These are phyloP conservation scores for Aspergillus costaricaensis DNA, from an alignment of 2,329 filamentous ascomycete species.

Conservation along the genomic window DNA sequence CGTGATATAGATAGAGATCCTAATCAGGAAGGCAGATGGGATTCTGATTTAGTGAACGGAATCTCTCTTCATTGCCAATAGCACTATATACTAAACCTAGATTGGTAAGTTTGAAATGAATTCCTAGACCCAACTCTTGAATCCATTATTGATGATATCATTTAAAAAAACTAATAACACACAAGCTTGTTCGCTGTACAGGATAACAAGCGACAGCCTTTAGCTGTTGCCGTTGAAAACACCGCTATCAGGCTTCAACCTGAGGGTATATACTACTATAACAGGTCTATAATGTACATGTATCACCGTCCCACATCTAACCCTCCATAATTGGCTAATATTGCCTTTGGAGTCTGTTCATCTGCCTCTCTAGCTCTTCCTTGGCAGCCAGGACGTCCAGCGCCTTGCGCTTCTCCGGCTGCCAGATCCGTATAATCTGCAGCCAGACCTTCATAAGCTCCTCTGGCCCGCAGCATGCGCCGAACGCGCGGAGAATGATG, in stretches of 20 bases:
- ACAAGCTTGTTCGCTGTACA: constrained; percentile 12
- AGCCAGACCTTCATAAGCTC: constrained; percentile 43
- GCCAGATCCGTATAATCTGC: constrained; percentile 45
- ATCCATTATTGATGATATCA: neutral
- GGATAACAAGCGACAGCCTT: neutral
- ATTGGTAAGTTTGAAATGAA: too few relatives aligned
- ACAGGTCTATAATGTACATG: constrained; percentile 33
- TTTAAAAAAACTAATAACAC: neutral
- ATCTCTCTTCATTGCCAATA: neutral
- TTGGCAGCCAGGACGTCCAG: constrained; percentile 40
- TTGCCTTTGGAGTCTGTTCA: constrained; percentile 24
- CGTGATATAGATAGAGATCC: constrained; percentile 21
- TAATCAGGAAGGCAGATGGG: neutral
- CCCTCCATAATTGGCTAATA: neutral
- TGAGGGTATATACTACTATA: constrained; percentile 22
- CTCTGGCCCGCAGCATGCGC: constrained; percentile 37
- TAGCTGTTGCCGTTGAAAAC: constrained; percentile 4
- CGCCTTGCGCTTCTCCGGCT: constrained; percentile 37
- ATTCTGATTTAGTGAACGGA: neutral
- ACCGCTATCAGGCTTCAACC: constrained; percentile 11
- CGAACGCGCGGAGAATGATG: constrained; percentile 43
- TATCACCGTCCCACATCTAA: constrained; percentile 11
- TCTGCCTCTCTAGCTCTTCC: constrained; percentile 41
- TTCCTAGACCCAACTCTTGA: neutral
- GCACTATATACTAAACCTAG: too few relatives aligned